These are phyloP conservation scores for Ceratocystis albifundus DNA, from an alignment of 2,329 filamentous ascomycete species.

Conservation along the genomic window DNA sequence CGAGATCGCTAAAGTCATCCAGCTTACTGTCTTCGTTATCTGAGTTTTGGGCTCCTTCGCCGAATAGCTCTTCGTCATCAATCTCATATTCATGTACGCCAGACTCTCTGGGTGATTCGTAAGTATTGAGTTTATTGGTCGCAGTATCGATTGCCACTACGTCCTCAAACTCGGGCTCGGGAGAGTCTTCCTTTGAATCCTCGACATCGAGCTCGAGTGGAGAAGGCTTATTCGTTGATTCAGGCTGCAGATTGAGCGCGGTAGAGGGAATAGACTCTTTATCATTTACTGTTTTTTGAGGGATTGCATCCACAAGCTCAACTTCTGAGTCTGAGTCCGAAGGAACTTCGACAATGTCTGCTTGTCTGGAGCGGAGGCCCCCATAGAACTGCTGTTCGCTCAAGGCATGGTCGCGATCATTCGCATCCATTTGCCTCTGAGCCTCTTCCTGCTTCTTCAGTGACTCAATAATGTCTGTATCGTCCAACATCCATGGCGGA, in stretches of 20 bases:
- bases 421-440: conserved; percentile 51
- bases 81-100: conserved; percentile 30
- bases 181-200: conserved; percentile 10
- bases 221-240: background rate
- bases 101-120: conserved; percentile 12
- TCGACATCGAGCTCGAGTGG: background rate
- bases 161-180: conserved; percentile 20
- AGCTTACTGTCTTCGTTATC: conserved; percentile 31
- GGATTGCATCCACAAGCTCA: conserved; percentile 40
- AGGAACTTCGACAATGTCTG: conserved; percentile 49
- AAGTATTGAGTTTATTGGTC: background rate
- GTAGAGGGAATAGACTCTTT: background rate
- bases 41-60: conserved; percentile 28
- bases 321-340: conserved; percentile 45
- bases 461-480: conserved; percentile 54
- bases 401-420: conserved; percentile 46
- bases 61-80: conserved; percentile 35
- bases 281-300: no score
- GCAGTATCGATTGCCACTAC: background rate
- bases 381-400: conserved; percentile 37
- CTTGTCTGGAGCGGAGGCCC: conserved; percentile 30
- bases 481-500: conserved; percentile 62
- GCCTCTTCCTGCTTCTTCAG: conserved; percentile 46
- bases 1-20: conserved; percentile 69
- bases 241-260: background rate